A percentile compares a stretch with the other conserved stretches of the same genome.
Conservation (phyloP, 176 grass and related monocot genomes). For the Cenchrus americanus region DNA sequence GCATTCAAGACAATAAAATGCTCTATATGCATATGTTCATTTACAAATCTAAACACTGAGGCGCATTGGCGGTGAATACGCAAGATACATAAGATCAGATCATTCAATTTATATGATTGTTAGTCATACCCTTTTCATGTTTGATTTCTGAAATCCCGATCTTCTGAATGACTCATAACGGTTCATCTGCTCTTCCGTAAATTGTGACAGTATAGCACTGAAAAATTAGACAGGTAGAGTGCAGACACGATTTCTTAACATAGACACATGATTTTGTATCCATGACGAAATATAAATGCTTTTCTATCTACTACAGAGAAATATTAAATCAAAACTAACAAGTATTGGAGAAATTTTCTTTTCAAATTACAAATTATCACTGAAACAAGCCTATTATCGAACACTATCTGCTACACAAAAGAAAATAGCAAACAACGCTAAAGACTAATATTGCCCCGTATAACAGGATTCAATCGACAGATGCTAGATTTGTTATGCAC, state of each 20-base stretch:
- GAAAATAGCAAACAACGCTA: background rate
- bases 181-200: conserved; percentile 84
- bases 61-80: background rate
- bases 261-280: background rate
- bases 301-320: background rate
- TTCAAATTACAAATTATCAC: conserved; percentile 17
- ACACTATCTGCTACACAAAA: background rate
- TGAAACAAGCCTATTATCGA: background rate
- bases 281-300: background rate
- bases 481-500: background rate
- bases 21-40: background rate
- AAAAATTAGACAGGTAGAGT: conserved; percentile 28
- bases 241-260: background rate
- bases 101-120: conserved; percentile 1
- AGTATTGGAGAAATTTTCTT: background rate
- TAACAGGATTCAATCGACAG: background rate
- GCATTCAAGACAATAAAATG: background rate
- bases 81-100: background rate
- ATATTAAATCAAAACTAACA: background rate
- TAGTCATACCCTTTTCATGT: conserved; percentile 79
- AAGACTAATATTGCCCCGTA: background rate
- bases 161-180: conserved; percentile 86
- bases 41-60: background rate
- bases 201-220: conserved; percentile 76
- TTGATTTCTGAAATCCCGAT: conserved; percentile 84